A percentile compares a stretch with the other conserved stretches of the same genome.
These are phyloP conservation scores for Primulina huaijiensis DNA, from an alignment of 257 asterid genomes.

Conservation along the genomic window DNA sequence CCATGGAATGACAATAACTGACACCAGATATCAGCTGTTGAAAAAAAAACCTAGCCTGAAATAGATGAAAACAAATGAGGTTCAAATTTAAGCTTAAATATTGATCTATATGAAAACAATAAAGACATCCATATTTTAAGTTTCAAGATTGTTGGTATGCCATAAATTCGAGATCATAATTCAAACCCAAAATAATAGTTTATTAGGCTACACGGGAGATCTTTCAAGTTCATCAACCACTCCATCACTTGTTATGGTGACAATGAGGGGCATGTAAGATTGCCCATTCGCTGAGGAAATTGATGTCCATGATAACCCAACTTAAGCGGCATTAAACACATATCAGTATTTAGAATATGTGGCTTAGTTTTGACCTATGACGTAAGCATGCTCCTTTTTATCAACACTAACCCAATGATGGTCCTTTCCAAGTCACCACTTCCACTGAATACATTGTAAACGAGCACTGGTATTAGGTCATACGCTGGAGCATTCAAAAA, in stretches of 20 bases:
- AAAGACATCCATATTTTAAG: background rate
- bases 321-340: background rate
- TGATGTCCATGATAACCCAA: background rate
- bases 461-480: background rate
- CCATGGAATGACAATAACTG: constrained; percentile 53
- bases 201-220: background rate
- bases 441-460: background rate
- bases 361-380: background rate
- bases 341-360: background rate
- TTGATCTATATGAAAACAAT: background rate
- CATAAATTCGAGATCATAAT: background rate
- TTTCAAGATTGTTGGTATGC: background rate
- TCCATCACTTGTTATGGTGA: background rate
- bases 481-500: background rate
- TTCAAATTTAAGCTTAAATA: background rate
- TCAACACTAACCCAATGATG: background rate
- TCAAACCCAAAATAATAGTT: background rate
- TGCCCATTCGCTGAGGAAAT: background rate
- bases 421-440: background rate
- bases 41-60: constrained; percentile 46
- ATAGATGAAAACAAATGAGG: background rate
- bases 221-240: background rate
- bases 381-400: background rate
- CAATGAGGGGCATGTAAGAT: background rate
- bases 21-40: constrained; percentile 54